A percentile compares a stretch with the other conserved stretches of the same genome.
phyloP scores from a whole-genome alignment of 2,329 filamentous ascomycete species.

The Sporothrix pallida region DNA sequence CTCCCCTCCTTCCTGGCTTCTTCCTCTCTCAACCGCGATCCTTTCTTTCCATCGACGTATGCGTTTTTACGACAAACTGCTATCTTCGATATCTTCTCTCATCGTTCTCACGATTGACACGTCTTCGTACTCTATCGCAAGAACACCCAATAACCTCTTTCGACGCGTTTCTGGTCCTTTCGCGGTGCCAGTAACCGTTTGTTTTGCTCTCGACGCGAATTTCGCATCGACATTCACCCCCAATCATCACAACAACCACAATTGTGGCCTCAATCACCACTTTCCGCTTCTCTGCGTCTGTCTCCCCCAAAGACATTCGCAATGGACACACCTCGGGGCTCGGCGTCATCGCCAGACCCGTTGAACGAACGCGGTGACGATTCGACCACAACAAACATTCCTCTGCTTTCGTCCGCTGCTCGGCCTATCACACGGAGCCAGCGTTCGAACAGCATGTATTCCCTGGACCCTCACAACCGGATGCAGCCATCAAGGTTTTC shows the following conservation, averaged over 20 bases:
- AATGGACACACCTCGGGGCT: constrained; percentile 34
- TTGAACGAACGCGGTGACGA: constrained; percentile 48
- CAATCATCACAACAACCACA: background rate
- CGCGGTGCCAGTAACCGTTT: background rate
- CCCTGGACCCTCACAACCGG: constrained; percentile 23
- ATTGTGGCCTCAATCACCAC: background rate
- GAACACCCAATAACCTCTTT: background rate
- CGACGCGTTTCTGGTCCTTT: constrained; percentile 5
- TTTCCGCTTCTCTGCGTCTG: background rate
- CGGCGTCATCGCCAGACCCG: constrained; percentile 59
- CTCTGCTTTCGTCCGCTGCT: constrained; percentile 40
- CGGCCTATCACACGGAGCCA: constrained; percentile 55
- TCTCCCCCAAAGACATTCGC: constrained; percentile 2
- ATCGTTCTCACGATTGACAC: background rate
- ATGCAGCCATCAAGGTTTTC: constrained; percentile 32
- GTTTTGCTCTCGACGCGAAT: background rate
- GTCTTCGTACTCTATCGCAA: background rate
- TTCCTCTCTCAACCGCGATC: constrained; percentile 6
- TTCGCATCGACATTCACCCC: background rate
- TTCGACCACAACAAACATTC: background rate
- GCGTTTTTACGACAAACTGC: background rate
- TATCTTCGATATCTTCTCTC: background rate
- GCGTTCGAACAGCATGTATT: constrained; percentile 38
- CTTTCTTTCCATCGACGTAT: background rate
- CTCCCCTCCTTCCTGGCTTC: background rate